Conservation (phyloP, 495 filamentous ascomycete genomes). For the Chaetomidium leptoderma region DNA sequence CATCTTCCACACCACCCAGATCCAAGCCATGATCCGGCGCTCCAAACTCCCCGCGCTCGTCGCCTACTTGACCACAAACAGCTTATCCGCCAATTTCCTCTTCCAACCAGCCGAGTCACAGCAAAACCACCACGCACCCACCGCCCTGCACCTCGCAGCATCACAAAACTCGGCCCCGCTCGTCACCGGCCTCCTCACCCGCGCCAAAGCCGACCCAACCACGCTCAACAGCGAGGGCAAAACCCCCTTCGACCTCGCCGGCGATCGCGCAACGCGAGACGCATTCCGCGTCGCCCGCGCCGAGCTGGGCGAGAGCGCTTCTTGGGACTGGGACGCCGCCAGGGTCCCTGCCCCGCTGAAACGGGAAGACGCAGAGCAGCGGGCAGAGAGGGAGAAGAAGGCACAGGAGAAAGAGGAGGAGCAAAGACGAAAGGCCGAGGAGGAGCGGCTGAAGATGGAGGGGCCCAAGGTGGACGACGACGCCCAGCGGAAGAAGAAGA, state of each 20-base stretch:
- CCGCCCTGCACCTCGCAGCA: constrained; percentile 79
- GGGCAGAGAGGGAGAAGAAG: constrained; percentile 60
- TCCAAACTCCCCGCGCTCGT: constrained; percentile 85
- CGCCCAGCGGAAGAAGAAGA: constrained; percentile 24
- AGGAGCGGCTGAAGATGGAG: constrained; percentile 55
- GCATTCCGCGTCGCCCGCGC: constrained; percentile 84
- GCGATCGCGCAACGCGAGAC: constrained; percentile 81
- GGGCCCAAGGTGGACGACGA: constrained; percentile 39
- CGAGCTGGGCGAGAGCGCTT: constrained; percentile 69
- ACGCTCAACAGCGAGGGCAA: constrained; percentile 62
- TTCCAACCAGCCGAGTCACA: constrained; percentile 66
- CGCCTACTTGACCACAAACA: constrained; percentile 72
- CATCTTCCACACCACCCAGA: constrained; percentile 74
- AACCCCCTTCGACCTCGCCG: constrained; percentile 79
- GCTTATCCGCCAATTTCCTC: constrained; percentile 68
- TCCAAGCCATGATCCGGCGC: constrained; percentile 81
- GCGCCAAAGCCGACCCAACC: constrained; percentile 71
- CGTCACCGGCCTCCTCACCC: constrained; percentile 69
- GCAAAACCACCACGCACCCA: constrained; percentile 79
- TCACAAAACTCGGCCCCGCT: constrained; percentile 69
- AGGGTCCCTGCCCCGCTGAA: constrained; percentile 66
- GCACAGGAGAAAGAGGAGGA: constrained; percentile 58
- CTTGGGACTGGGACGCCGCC: constrained; percentile 77
- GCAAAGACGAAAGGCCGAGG: constrained; percentile 60
- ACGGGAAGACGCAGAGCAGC: constrained; percentile 61